Evolutionary conservation across 768 basidiomycete species (phyloP).

Genomic region (Pleurotus cornucopiae): DNA sequence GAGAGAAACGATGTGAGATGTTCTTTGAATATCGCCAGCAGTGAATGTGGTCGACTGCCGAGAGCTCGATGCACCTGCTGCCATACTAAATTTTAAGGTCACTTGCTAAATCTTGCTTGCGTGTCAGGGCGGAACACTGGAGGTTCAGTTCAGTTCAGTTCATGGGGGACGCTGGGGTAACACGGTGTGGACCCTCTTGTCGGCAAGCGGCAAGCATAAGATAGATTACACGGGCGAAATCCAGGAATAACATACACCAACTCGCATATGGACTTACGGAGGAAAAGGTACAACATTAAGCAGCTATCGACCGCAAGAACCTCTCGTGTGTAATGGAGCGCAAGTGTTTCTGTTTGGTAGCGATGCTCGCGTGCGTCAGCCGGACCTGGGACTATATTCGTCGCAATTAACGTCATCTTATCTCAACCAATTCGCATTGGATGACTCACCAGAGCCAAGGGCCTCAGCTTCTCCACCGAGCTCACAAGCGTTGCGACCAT

Average conservation of each 20-base stretch:
- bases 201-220: neutral
- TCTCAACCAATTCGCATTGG: neutral
- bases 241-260: neutral
- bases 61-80: no score
- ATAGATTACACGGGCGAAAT: neutral
- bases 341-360: constrained; percentile 58
- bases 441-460: constrained; percentile 54
- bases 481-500: constrained; percentile 66
- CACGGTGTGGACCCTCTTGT: no score
- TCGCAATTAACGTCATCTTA: constrained; percentile 4
- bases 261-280: constrained; percentile 1
- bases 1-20: no score
- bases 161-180: no score
- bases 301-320: constrained; percentile 36
- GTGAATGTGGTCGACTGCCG: no score
- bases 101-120: no score
- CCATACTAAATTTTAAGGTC: no score
- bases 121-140: no score
- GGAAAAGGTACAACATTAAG: neutral
- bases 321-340: constrained; percentile 59
- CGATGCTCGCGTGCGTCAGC: constrained; percentile 45
- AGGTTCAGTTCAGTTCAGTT: no score
- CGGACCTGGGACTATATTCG: constrained; percentile 36
- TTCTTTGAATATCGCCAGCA: no score
- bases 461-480: constrained; percentile 55